A percentile compares a stretch with the other conserved stretches of the same genome.
phyloP scores from a whole-genome alignment of 2,329 filamentous ascomycete species.

The Pseudogymnoascus sp. region DNA sequence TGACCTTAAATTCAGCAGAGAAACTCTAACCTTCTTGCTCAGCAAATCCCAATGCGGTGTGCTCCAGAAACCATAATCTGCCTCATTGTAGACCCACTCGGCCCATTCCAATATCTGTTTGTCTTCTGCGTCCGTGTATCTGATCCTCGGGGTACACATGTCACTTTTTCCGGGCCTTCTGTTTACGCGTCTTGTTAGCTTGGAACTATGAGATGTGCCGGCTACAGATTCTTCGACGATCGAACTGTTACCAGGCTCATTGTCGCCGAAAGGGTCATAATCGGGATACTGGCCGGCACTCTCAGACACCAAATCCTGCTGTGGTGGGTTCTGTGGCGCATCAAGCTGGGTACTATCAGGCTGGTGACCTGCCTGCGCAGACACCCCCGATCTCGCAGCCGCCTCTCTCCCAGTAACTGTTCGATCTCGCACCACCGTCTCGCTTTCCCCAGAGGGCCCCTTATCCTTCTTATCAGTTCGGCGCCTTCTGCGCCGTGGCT shows the following conservation, averaged over 20 bases:
- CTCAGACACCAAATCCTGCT: background rate
- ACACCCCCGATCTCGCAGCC: background rate
- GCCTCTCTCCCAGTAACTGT: background rate
- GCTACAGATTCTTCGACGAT: background rate
- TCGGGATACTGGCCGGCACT: background rate
- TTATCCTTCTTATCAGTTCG: background rate
- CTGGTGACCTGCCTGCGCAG: background rate
- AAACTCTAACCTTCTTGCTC: background rate
- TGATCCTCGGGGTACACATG: background rate
- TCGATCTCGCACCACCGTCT: background rate
- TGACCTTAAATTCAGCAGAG: background rate
- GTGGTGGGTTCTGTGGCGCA: background rate
- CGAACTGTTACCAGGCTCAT: background rate
- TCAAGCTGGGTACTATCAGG: background rate
- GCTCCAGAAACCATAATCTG: background rate
- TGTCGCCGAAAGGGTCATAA: background rate
- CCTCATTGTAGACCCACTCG: background rate
- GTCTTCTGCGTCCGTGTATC: background rate
- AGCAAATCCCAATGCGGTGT: background rate
- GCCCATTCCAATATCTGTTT: background rate
- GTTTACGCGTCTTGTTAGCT: background rate
- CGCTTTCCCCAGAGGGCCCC: constrained; percentile 1
- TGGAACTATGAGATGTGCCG: background rate
- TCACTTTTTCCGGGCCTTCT: background rate
- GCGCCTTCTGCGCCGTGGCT: constrained; percentile 10